Base-by-base conservation (phyloP, 345 rosid species). In the Capsella bursapastoris region DNA sequence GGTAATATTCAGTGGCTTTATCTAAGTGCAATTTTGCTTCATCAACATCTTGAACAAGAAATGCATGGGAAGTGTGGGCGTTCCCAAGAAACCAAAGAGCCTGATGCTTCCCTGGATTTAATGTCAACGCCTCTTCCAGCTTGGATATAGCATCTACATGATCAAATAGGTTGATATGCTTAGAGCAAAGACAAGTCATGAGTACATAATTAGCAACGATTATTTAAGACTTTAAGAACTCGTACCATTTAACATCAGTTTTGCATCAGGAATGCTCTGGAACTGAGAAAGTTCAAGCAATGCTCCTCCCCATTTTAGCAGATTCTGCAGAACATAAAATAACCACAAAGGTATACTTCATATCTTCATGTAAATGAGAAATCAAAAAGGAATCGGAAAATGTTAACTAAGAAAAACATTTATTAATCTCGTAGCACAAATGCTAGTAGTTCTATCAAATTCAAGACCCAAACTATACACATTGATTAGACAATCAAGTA, bases 31-130 rank as follows among this genome's bases (percentile, higher is more conserved):
- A 85, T 68, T 65, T 81, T 34, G 97, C 97, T 77, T 83, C 96
- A 50, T 79, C 89, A 67, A 62, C 49, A 44, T 90, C 95, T 0
- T 81, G 81, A 61, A 75, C 85, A 62, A 92, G 79, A 80, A 95
- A 95, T 1, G 91, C 99, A 57, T 64, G 77, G 37, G 98, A 89
- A 34, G 97, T 87, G 70, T 84, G 82, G 27, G 97, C 99, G 78
- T 92, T 95, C 41, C 98, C 99, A 59, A 90, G 32, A 80, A 88
- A 92, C 99, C 99, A 95, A 11, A 89, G 68, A 40, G 98, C 79
- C 51, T 95, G 92, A 67, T 86, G 97, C 71, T 75, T 88, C 60
- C 74, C 83, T 15, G 98, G 92, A 62, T 76, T 75, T 72, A 89
- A 11, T 64, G 66, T 31, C 85, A 95, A 81, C 27, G 91, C 94